These are phyloP conservation scores for Malus hybrid DNA, from an alignment of 331 rosid genomes.

Conservation along the genomic window DNA sequence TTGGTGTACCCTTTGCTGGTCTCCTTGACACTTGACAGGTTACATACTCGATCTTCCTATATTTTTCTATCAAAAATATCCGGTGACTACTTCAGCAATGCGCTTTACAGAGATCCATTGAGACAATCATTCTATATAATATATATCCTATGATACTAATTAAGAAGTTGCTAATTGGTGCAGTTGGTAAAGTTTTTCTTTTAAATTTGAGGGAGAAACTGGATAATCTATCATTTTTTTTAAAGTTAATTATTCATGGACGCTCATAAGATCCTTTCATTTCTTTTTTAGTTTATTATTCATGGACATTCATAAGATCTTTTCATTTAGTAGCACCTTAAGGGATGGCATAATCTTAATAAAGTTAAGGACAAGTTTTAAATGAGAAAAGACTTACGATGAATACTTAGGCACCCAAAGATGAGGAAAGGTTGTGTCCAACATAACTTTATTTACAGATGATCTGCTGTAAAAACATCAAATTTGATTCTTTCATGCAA, in stretches of 20 bases:
- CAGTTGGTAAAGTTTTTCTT: background rate
- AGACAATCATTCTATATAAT: background rate
- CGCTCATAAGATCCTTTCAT: no score
- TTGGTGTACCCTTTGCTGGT: background rate
- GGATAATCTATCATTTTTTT: background rate
- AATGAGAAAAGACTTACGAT: no score
- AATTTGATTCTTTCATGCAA: background rate
- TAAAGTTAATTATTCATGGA: no score
- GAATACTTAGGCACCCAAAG: no score
- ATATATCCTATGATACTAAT: background rate
- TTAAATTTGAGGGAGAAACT: no score
- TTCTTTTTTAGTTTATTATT: no score
- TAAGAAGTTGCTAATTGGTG: background rate
- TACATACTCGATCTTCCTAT: background rate
- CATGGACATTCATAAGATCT: no score
- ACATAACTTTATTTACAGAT: background rate
- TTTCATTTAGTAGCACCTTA: no score
- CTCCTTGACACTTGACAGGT: slow-evolving; percentile 5
- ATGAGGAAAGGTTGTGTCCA: background rate
- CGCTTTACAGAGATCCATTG: background rate
- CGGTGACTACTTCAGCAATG: background rate
- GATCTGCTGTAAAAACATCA: background rate
- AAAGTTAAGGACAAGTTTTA: no score
- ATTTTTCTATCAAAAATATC: background rate
- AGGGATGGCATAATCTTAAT: no score